Evolutionary conservation across 2,329 filamentous ascomycete genomes (phyloP).

Genomic region (Neofusicoccum kwambonambiense): DNA sequence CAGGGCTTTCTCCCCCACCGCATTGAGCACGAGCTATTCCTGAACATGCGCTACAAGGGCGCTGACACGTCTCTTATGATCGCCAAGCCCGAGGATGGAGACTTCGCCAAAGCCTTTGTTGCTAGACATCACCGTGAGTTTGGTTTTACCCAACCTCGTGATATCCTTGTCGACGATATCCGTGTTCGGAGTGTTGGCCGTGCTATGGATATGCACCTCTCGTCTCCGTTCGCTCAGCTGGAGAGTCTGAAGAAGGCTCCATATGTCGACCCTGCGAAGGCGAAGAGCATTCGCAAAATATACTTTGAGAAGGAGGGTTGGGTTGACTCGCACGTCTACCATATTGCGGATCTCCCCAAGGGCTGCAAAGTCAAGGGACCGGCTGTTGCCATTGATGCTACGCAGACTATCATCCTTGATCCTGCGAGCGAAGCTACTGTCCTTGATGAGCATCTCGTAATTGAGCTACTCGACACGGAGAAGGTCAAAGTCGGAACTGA

Average conservation of each 20-base stretch:
- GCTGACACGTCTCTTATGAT: slow-evolving; percentile 48
- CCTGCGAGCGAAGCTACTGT: slow-evolving; percentile 26
- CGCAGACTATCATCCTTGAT: slow-evolving; percentile 47
- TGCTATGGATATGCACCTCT: slow-evolving; percentile 57
- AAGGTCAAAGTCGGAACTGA: slow-evolving; percentile 13
- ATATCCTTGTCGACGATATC: slow-evolving; percentile 28
- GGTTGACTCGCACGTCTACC: slow-evolving; percentile 25
- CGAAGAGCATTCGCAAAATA: slow-evolving; percentile 43
- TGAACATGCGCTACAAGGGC: slow-evolving; percentile 47
- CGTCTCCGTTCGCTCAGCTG: slow-evolving; percentile 1
- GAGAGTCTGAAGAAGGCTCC: slow-evolving; percentile 60
- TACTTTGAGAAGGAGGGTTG: slow-evolving; percentile 50
- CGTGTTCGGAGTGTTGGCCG: slow-evolving; percentile 54
- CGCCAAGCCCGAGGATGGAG: slow-evolving; percentile 28
- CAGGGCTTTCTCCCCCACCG: slow-evolving; percentile 58
- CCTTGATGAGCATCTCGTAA: slow-evolving; percentile 39
- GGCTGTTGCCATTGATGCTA: slow-evolving; percentile 40
- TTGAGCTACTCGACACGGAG: slow-evolving; percentile 42
- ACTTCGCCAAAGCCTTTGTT: slow-evolving; percentile 37
- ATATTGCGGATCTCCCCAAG: slow-evolving; percentile 25
- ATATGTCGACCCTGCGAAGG: slow-evolving; percentile 65
- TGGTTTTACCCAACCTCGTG: slow-evolving; percentile 40
- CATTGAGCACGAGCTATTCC: slow-evolving; percentile 34
- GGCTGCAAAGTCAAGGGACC: slow-evolving; percentile 29
- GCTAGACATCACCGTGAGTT: slow-evolving; percentile 44